Evolutionary conservation across 2,329 filamentous ascomycete species (phyloP).

Genomic region (Colletotrichum cordylinicola): DNA sequence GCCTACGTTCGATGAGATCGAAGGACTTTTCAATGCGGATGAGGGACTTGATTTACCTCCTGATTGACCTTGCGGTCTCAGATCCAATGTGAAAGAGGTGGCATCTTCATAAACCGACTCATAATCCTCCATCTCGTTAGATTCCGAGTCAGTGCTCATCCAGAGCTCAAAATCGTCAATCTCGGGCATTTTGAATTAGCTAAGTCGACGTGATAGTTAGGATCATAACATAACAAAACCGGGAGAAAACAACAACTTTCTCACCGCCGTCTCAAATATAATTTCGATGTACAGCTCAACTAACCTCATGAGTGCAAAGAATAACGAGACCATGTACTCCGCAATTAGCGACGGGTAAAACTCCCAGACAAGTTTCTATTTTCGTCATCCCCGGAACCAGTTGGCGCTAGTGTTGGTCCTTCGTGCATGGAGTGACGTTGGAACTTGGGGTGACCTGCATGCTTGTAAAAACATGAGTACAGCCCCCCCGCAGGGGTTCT

Average conservation of each 20-base stretch:
- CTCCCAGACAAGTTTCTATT: neutral
- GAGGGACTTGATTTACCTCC: neutral
- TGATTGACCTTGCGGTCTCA: neutral
- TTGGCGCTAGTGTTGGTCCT: neutral
- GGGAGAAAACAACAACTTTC: neutral
- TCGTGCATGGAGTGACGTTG: neutral
- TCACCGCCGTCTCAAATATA: neutral
- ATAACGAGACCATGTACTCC: neutral
- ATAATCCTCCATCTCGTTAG: neutral
- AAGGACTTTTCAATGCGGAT: neutral
- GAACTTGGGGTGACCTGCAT: neutral
- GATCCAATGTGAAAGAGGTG: neutral
- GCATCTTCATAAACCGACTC: neutral
- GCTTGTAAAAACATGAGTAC: neutral
- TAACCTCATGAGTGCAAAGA: neutral
- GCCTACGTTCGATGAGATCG: neutral
- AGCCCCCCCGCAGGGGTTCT: neutral
- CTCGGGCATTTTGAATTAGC: neutral
- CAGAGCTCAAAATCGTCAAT: neutral
- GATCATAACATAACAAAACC: neutral
- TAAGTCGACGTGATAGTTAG: neutral
- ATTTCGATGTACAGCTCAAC: neutral
- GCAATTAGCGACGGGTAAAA: neutral
- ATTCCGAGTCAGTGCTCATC: neutral
- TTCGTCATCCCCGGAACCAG: neutral